Conservation (phyloP, 2,329 filamentous ascomycete genomes). For the Fonsecaea pedrosoi region DNA sequence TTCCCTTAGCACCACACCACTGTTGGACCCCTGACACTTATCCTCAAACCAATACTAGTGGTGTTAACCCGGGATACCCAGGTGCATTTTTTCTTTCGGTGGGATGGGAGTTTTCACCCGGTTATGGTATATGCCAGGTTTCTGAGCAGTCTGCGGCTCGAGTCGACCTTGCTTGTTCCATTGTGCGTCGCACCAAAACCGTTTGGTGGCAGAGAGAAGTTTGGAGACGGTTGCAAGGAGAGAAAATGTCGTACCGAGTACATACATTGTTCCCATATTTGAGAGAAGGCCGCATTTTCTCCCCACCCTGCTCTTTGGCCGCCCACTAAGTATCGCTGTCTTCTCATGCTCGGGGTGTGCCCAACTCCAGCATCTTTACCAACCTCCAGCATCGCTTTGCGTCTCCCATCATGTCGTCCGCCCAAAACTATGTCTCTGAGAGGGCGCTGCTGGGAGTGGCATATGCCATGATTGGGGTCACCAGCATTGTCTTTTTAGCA, state of each 20-base stretch:
- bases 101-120: neutral
- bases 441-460: constrained; percentile 18
- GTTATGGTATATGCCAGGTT: neutral
- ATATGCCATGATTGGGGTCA: constrained; percentile 38
- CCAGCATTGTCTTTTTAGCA: constrained; percentile 32
- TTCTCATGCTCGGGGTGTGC: neutral
- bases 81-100: neutral
- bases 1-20: neutral
- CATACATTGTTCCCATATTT: neutral
- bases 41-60: neutral
- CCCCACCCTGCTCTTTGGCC: neutral
- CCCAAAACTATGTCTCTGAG: constrained; percentile 28
- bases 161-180: constrained; percentile 1
- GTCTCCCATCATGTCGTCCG: constrained; percentile 18
- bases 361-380: constrained; percentile 1
- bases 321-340: neutral
- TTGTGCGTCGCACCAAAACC: constrained; percentile 5
- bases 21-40: neutral
- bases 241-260: neutral
- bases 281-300: neutral
- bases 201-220: neutral
- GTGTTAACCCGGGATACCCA: neutral
- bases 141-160: neutral
- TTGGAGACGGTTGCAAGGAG: neutral
- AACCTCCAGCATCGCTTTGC: neutral